Percentiles rank a stretch among this genome's conserved stretches.
Conservation (phyloP, 495 filamentous ascomycete species). For the Paragyromitra xinjiangensis region DNA sequence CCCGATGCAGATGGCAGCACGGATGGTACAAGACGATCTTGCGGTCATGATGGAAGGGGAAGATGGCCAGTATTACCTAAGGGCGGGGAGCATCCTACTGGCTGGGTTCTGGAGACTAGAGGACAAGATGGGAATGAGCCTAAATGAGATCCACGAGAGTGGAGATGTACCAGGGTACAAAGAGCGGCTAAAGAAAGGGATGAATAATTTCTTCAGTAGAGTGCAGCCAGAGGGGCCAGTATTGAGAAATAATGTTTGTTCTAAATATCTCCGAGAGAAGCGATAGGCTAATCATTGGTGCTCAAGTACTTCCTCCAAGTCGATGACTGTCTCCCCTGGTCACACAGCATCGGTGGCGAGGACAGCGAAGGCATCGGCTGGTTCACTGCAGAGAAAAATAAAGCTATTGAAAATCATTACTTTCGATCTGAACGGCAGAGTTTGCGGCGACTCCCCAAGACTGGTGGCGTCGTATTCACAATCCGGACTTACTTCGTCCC, state of each 20-base stretch:
- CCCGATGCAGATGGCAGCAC: slow-evolving; percentile 78
- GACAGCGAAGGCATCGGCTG: slow-evolving; percentile 72
- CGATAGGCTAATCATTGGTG: slow-evolving; percentile 4
- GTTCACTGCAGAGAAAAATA: slow-evolving; percentile 80
- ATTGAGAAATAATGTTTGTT: slow-evolving; percentile 63
- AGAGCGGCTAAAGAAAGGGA: slow-evolving; percentile 81
- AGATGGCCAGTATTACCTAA: slow-evolving; percentile 85
- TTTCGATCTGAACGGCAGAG: slow-evolving; percentile 85
- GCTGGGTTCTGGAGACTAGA: slow-evolving; percentile 87
- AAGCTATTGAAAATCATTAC: slow-evolving; percentile 76
- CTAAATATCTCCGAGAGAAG: not conserved
- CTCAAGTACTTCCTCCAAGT: slow-evolving; percentile 79
- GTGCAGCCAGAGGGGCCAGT: slow-evolving; percentile 72
- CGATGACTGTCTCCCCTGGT: slow-evolving; percentile 77
- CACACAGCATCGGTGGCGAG: slow-evolving; percentile 76
- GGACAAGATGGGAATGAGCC: slow-evolving; percentile 85
- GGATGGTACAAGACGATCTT: slow-evolving; percentile 84
- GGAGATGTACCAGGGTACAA: slow-evolving; percentile 81
- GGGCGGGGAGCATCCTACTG: slow-evolving; percentile 80
- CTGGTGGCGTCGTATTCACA: slow-evolving; percentile 79
- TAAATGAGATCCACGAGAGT: slow-evolving; percentile 83
- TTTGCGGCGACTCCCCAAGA: slow-evolving; percentile 74
- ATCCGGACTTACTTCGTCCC: slow-evolving; percentile 83
- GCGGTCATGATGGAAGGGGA: slow-evolving; percentile 83
- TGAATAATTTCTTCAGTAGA: slow-evolving; percentile 79